These are phyloP conservation scores for Parasarocladium wereldwijsianum DNA, from an alignment of 2,329 filamentous ascomycete genomes.

Conservation along the genomic window DNA sequence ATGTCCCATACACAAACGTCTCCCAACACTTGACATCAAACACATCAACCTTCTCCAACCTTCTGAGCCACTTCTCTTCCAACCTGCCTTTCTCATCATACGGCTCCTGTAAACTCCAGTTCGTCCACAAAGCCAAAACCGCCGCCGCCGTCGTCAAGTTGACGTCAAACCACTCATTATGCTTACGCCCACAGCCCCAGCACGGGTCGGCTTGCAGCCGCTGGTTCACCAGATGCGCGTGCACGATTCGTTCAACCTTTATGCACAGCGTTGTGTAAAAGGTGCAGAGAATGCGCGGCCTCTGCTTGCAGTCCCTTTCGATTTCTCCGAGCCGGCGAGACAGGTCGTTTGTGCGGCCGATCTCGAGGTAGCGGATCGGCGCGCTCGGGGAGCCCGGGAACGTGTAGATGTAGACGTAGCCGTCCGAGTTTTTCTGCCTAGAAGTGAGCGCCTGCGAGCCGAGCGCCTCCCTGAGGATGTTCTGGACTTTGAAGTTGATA, in stretches of 20 bases:
- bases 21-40: neutral
- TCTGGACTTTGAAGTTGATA: neutral
- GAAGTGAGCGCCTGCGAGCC: neutral
- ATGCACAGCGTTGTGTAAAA: neutral
- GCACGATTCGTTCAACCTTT: neutral
- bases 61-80: neutral
- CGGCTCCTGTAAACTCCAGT: neutral
- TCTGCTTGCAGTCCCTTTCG: neutral
- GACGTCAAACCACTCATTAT: constrained; percentile 1
- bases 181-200: neutral
- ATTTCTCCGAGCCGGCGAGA: neutral
- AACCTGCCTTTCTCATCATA: neutral
- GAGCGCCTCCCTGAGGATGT: neutral
- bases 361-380: neutral
- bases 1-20: neutral
- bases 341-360: neutral
- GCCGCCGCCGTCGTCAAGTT: neutral
- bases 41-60: neutral
- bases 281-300: neutral
- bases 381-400: neutral
- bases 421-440: neutral
- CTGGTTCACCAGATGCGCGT: neutral
- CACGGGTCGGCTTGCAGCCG: neutral
- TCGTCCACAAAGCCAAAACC: neutral
- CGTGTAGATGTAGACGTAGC: constrained; percentile 1